A percentile compares a stretch with the other conserved stretches of the same genome.
Conservation (phyloP, 2,329 filamentous ascomycete genomes). For the Canariomyces notabilis region DNA sequence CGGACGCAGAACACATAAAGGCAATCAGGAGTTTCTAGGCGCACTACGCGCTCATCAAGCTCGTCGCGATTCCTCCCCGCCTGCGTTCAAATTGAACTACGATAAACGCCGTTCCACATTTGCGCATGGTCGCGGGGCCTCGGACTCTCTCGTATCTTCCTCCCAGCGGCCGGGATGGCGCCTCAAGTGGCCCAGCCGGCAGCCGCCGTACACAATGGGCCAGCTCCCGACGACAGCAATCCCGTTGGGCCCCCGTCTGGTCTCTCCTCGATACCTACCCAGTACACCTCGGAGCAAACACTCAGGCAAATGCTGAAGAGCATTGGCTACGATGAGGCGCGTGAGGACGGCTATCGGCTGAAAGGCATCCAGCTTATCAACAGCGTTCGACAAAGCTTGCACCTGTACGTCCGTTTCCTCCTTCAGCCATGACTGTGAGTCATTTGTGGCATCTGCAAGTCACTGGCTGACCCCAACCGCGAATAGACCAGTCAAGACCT, state of each 20-base stretch:
- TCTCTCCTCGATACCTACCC: constrained; percentile 48
- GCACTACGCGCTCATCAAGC: too few species aligned
- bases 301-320: constrained; percentile 68
- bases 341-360: constrained; percentile 74
- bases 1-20: too few species aligned
- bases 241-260: constrained; percentile 33
- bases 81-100: too few species aligned
- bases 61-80: too few species aligned
- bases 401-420: constrained; percentile 55
- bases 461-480: not conserved
- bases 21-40: too few species aligned
- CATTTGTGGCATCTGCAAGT: too few species aligned
- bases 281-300: constrained; percentile 78
- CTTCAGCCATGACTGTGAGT: too few species aligned
- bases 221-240: constrained; percentile 6
- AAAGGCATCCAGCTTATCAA: constrained; percentile 89
- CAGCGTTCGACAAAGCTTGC: constrained; percentile 70
- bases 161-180: constrained; percentile 15
- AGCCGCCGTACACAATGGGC: constrained; percentile 7
- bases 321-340: constrained; percentile 66
- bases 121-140: not conserved
- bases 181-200: constrained; percentile 14
- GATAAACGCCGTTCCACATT: too few species aligned
- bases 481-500: constrained; percentile 76
- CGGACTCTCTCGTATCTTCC: not conserved